Evolutionary conservation across 768 basidiomycete genomes (phyloP).

Genomic region (Rubroboletus pulcherrimus): DNA sequence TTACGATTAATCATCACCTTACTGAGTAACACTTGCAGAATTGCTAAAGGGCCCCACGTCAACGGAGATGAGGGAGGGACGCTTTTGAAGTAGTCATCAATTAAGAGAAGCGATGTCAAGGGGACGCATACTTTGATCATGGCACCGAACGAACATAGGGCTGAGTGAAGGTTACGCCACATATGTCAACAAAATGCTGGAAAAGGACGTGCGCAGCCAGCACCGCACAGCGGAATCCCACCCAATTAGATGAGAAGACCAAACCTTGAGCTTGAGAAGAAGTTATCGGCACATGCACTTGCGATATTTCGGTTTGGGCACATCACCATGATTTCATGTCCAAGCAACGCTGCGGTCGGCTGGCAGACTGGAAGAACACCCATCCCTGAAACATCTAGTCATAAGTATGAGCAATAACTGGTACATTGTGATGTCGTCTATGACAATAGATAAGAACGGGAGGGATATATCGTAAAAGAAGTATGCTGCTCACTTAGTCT

Average conservation of each 20-base stretch:
- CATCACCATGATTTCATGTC: slow-evolving; percentile 4
- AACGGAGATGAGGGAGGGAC: slow-evolving; percentile 24
- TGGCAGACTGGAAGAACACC: slow-evolving; percentile 2
- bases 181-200: slow-evolving; percentile 4
- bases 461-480: slow-evolving; percentile 7
- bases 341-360: background rate
- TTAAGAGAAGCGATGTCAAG: slow-evolving; percentile 17
- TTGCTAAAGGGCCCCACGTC: background rate
- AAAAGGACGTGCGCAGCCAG: slow-evolving; percentile 1
- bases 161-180: slow-evolving; percentile 14
- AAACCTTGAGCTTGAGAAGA: slow-evolving; percentile 16
- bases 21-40: background rate
- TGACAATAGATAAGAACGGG: slow-evolving; percentile 2
- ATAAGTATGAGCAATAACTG: slow-evolving; percentile 12
- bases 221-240: slow-evolving; percentile 3
- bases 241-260: background rate
- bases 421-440: slow-evolving; percentile 24
- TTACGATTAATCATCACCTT: background rate
- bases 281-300: background rate
- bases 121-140: slow-evolving; percentile 11
- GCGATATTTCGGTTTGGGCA: background rate
- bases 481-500: slow-evolving; percentile 51
- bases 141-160: slow-evolving; percentile 1
- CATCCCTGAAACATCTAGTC: slow-evolving; percentile 14
- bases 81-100: slow-evolving; percentile 7